These are phyloP conservation scores for Botrytis cinerea DNA, from an alignment of 2,329 filamentous ascomycete genomes.

Conservation along the genomic window DNA sequence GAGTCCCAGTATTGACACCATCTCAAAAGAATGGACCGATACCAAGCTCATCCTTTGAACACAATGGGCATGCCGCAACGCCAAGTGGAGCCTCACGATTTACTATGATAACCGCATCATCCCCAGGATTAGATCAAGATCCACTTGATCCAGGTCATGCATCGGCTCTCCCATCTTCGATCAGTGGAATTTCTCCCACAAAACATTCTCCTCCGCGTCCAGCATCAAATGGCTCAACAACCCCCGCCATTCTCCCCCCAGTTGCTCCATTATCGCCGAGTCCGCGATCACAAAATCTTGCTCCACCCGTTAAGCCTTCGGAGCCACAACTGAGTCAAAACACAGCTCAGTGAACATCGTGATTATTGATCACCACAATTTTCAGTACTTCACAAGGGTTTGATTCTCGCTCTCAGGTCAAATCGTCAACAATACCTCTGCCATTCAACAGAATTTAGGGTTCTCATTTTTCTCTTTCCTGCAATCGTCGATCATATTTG, in stretches of 20 bases:
- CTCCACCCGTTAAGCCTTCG: conserved; percentile 58
- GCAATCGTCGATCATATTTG: not conserved
- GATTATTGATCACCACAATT: not conserved
- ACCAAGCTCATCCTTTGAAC: conserved; percentile 27
- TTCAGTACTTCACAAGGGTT: not conserved
- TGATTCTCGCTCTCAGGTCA: not conserved
- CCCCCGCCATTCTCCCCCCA: conserved; percentile 56
- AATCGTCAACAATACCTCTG: not conserved
- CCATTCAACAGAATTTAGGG: not conserved
- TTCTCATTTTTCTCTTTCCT: not conserved
- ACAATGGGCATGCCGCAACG: conserved; percentile 23
- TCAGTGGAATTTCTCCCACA: conserved; percentile 48
- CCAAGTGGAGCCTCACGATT: conserved; percentile 21
- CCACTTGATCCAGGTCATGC: conserved; percentile 31
- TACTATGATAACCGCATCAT: conserved; percentile 19
- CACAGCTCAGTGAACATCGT: not conserved
- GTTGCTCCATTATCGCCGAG: conserved; percentile 59
- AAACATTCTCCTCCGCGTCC: conserved; percentile 46
- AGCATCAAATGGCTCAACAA: conserved; percentile 33
- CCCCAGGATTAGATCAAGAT: conserved; percentile 27
- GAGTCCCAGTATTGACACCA: conserved; percentile 38
- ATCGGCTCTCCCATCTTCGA: conserved; percentile 40
- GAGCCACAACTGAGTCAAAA: conserved; percentile 26
- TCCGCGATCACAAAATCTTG: conserved; percentile 57
- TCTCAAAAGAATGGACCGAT: conserved; percentile 29